Percentiles rank a stretch among this genome's conserved stretches.
These are phyloP conservation scores for Neopestalotiopsis clavispora DNA, from an alignment of 2,329 filamentous ascomycete genomes.

Conservation along the genomic window DNA sequence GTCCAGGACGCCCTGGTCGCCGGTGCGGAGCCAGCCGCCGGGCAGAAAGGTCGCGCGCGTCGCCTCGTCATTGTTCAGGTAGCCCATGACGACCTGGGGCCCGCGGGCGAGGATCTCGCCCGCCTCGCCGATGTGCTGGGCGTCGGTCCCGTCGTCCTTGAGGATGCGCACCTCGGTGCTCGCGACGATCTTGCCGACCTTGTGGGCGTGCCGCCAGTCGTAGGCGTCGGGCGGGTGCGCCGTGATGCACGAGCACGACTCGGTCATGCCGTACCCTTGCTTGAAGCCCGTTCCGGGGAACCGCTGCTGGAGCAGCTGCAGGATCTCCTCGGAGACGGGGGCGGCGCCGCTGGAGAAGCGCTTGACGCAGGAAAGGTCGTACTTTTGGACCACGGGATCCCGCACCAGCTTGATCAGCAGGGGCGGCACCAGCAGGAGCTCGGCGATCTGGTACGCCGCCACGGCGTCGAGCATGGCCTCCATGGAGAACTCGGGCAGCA, in stretches of 20 bases:
- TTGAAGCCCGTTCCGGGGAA: slow-evolving; percentile 67
- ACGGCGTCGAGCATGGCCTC: slow-evolving; percentile 58
- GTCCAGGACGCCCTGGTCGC: slow-evolving; percentile 60
- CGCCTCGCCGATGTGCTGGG: slow-evolving; percentile 46
- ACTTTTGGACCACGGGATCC: slow-evolving; percentile 57
- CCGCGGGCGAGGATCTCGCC: slow-evolving; percentile 54
- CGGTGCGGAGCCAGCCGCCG: slow-evolving; percentile 53
- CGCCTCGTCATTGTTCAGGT: slow-evolving; percentile 44
- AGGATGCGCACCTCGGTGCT: slow-evolving; percentile 66
- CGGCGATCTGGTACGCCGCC: slow-evolving; percentile 55
- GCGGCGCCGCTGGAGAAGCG: slow-evolving; percentile 66
- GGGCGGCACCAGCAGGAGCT: slow-evolving; percentile 63
- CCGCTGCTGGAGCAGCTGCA: slow-evolving; percentile 57
- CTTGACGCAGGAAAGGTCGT: slow-evolving; percentile 59
- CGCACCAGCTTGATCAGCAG: slow-evolving; percentile 66
- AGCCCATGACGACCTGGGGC: slow-evolving; percentile 55
- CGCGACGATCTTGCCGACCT: slow-evolving; percentile 60
- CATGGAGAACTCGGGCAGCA: slow-evolving; percentile 70
- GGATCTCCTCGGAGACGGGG: slow-evolving; percentile 60
- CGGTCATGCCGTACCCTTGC: slow-evolving; percentile 73
- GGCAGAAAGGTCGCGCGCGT: slow-evolving; percentile 44
- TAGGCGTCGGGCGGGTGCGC: slow-evolving; percentile 61
- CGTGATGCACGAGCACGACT: slow-evolving; percentile 67
- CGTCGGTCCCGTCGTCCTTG: slow-evolving; percentile 50
- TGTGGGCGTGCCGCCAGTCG: slow-evolving; percentile 61